Evolutionary conservation across 495 filamentous ascomycete genomes (phyloP), one percentile per base, ranked within the genome.

Genomic region (Aspergillus campestris): DNA sequence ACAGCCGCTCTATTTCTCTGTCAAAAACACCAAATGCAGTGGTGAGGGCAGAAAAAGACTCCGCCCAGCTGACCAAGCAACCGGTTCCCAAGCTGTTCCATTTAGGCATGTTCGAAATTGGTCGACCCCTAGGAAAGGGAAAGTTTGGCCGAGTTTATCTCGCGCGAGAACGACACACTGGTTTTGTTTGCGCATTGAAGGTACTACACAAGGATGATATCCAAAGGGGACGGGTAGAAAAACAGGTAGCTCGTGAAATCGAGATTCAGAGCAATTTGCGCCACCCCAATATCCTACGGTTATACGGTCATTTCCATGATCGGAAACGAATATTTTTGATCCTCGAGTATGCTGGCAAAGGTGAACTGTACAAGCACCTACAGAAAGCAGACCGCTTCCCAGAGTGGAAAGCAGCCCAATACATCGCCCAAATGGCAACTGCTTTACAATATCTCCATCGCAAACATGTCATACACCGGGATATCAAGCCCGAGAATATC

Each of bases 401-500:
- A 4, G 90, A 96, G 63, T 89, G 86, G 83, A 90, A 89, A 62
- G 91, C 91, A 29, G 88, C 89, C 28, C 81, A 90, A 65, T 96
- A 94, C 60, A 86, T 95, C 48, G 91, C 90, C 9, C 91, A 97
- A 66, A 96, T 97, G 90, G 87, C 91, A 10, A 80, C 82, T 33
- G 91, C 91, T 14, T 69, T 97, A 53, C 78, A 77, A 43, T 96
- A 96, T 56, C 71, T 95, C 29, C 91, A 97, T 68, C 85, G 84
- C 60, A 95, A 97, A 71, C 90, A 97, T 62, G 87, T 97, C 52
- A 97, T 97, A 65, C 91, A 97, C 58, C 81, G 91, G 28, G 91
- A 97, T 55, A 97, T 97, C 70, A 97, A 97, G 71, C 91, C 91
- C 7, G 91, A 97, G 65, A 97, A 97, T 58, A 97, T 97, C 51